Evolutionary conservation across 2,329 filamentous ascomycete species (phyloP), one percentile per base, ranked within the genome.

Genomic region (Bipolaris bicolor): DNA sequence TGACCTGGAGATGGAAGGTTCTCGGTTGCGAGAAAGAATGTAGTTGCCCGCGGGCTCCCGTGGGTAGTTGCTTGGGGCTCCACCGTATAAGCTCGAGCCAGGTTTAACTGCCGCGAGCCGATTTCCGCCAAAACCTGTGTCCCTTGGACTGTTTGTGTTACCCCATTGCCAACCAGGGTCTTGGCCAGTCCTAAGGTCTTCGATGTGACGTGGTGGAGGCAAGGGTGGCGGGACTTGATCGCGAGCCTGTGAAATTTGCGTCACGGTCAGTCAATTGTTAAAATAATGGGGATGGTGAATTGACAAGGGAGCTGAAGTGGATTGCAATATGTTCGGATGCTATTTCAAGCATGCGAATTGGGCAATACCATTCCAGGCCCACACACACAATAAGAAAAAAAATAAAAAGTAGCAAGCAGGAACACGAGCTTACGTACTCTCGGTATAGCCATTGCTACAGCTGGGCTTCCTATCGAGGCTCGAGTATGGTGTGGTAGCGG

Each of bases 151-250:
- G 74, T 88, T 86, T 57, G 79, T 78, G 76, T 89, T 88, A 61
- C 82, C 84, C 81, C 84, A 86, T 72, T 83, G 79, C 86, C 86
- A 89, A 58, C 83, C 86, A 53, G 83, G 80, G 74, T 89, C 87
- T 66, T 83, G 80, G 34, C 85, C 86, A 61, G 80, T 74, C 65
- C 80, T 78, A 62, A 86, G 83, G 58, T 86, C 83, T 63, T 81
- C 79, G 57, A 89, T 82, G 70, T 82, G 78, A 73, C 80, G 81
- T 50, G 87, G 84, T 56, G 88, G 88, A 66, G 87, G 88, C 67
- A 90, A 80, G 48, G 87, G 86, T 62, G 88, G 87, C 57, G 88
- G 87, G 49, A 81, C 79, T 29, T 81, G 78, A 66, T 81, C 79
- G 68, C 82, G 80, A 58, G 82, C 80, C 54, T 57, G 18, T 22